Base-by-base conservation (phyloP, 768 basidiomycete genomes). In the Boletellus emodensis region DNA sequence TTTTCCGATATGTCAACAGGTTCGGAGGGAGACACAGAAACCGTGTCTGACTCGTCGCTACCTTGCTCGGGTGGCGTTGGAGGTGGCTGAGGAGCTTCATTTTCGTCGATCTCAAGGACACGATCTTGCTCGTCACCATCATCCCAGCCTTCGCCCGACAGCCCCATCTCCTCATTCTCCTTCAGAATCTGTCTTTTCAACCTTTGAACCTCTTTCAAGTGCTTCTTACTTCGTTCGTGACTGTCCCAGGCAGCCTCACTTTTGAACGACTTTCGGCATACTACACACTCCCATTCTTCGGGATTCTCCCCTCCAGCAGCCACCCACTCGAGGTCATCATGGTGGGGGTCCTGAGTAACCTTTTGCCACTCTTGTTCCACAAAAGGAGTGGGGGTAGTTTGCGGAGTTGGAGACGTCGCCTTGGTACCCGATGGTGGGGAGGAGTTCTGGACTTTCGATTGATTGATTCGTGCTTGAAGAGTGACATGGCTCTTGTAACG, bases 271-370 rank as follows among this genome's bases (percentile, higher is more conserved):
- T 96, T 97, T 26, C 80, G 76, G 61, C 96, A 99, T 8, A 85
- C 94, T n/a, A 97, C 85, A 61, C 96, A 99, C 65, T 95, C 94
- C 85, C 87, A 93, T 62, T 89, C 88, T 59, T 92, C 88, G 5
- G 78, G 70, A 51, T 85, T 80, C 26, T 81, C 81, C 6, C 82
- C 83, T 63, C 86, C 87, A 2, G 78, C 87, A 8, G 76, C 76
- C 4, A 82, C 83, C 85, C 86, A 90, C 53, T 90, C 85, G 5
- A 87, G 71, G 59, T 90, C 90, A 24, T 70, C 66, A 18, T 61
- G 48, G 48, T 46, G 63, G 18, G 64, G 44, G 55, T 61, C 10
- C 51, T 41, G 64, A 48, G 79, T 72, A 3, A 84, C 70, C 57
- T 80, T 83, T 66, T 97, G 93, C 95, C 95, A 97, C 17, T 85